Evolutionary conservation across 116 monocot species (phyloP).

Genomic region (Dioscorea cayenensis): DNA sequence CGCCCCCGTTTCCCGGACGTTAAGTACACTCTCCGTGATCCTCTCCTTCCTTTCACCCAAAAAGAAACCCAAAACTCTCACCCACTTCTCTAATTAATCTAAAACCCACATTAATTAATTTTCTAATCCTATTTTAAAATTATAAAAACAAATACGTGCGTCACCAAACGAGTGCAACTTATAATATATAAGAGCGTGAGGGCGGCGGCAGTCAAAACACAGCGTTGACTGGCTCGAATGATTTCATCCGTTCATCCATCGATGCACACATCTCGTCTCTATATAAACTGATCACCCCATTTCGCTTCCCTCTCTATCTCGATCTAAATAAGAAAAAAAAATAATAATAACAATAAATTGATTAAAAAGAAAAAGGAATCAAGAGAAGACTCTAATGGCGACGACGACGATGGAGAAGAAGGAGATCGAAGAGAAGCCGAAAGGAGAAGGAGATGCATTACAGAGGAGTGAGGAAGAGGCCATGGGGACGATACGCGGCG

Average conservation of each 20-base stretch:
- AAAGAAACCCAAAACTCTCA: too few relatives aligned
- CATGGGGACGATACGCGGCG: constrained; percentile 57
- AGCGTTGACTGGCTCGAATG: constrained; percentile 22
- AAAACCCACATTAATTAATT: not conserved
- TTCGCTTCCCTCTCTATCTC: not conserved
- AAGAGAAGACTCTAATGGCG: constrained; percentile 11
- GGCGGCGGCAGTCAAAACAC: constrained; percentile 22
- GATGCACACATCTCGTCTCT: not conserved
- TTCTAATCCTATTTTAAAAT: not conserved
- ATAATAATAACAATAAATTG: too few relatives aligned
- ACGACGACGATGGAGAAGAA: constrained; percentile 11
- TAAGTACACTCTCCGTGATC: not conserved
- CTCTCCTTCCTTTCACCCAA: not conserved
- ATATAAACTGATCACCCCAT: not conserved
- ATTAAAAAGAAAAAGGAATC: not conserved
- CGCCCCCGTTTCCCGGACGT: not conserved
- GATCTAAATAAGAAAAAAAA: not conserved
- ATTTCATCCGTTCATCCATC: constrained; percentile 18
- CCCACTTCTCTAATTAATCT: too few relatives aligned
- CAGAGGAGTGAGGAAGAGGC: constrained; percentile 35
- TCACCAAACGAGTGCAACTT: too few relatives aligned
- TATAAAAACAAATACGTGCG: not conserved
- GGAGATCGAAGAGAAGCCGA: constrained; percentile 4
- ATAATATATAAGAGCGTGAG: not conserved
- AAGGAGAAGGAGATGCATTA: constrained; percentile 14